Evolutionary conservation across 768 basidiomycete genomes (phyloP).

Genomic region (Pleurotus ostreatus): DNA sequence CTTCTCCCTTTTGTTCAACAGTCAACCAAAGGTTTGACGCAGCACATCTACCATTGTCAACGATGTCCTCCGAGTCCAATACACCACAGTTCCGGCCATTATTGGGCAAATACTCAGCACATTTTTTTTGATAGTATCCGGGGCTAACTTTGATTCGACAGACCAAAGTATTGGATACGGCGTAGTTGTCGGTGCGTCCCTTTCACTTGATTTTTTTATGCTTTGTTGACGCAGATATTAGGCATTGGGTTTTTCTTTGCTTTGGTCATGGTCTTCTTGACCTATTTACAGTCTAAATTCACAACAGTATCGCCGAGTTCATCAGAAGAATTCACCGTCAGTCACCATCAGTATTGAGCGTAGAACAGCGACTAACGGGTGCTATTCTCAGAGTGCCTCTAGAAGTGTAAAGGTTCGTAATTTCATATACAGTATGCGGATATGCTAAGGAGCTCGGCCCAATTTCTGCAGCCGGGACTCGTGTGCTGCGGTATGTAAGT

Average conservation of each 20-base stretch:
- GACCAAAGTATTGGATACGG: conserved; percentile 46
- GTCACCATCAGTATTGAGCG: background rate
- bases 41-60: too few species aligned
- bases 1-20: too few species aligned
- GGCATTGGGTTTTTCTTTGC: conserved; percentile 52
- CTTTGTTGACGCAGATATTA: conserved; percentile 11
- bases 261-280: conserved; percentile 40
- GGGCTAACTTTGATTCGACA: conserved; percentile 6
- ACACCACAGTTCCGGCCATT: too few species aligned
- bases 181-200: conserved; percentile 38
- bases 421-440: background rate
- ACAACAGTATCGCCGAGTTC: conserved; percentile 40
- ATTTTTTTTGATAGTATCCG: too few species aligned
- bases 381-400: conserved; percentile 33
- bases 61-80: too few species aligned
- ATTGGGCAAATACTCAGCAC: too few species aligned
- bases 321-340: conserved; percentile 47
- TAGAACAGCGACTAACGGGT: too few species aligned
- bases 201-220: background rate
- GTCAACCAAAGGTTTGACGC: too few species aligned
- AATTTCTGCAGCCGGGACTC: conserved; percentile 33
- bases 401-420: conserved; percentile 36
- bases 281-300: conserved; percentile 41
- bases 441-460: background rate
- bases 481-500: conserved; percentile 46